Evolutionary conservation across 805 yeast species (phyloP), one percentile per base, ranked within the genome.

Genomic region (Schizosaccharomyces cryophilus): DNA sequence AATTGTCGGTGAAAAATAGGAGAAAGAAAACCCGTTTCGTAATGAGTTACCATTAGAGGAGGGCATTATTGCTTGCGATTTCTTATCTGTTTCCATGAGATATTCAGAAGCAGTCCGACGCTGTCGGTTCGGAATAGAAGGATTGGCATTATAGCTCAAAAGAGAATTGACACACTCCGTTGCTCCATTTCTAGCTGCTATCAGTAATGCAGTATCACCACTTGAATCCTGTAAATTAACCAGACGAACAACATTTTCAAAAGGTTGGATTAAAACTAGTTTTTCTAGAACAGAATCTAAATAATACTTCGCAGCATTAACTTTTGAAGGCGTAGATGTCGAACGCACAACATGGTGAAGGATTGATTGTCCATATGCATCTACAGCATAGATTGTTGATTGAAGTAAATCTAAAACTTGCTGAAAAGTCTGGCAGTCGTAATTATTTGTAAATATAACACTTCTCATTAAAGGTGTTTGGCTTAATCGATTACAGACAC

Each of bases 401-500:
- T 83, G 82, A 60, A 93, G 75, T 58, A 88, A 73, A 61, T 86
- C 93, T 60, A 87, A 78, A 1, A 90, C 78, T 64, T 78, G 79
- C 4, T 93, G 84, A 67, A 93, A 90, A 17, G 90, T 80, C 64
- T 88, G 78, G 64, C 85, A 76, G 40, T 86, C 84, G 69, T 78
- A 88, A 62, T 95, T 84, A 72, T 93, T 93, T 60, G 95, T 89
- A 73, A 88, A 93, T 66, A 83, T 75, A 1, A 90, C 85, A 29
- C 93, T 76, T 66, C 95, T 80, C 72, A 90, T 84, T 47, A 93
- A 74, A 4, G 97, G 94, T 26, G 88, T 89, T 68, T 89, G 87
- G 0, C 96, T 96, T 56, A 78, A 77, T 63, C 81, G 77, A 66
- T 85, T 85, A 17, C 78, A 71, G 3, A 76, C 75, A 58, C 76